Base-by-base conservation (phyloP, 768 basidiomycete genomes). In the Suillus alpinus region DNA sequence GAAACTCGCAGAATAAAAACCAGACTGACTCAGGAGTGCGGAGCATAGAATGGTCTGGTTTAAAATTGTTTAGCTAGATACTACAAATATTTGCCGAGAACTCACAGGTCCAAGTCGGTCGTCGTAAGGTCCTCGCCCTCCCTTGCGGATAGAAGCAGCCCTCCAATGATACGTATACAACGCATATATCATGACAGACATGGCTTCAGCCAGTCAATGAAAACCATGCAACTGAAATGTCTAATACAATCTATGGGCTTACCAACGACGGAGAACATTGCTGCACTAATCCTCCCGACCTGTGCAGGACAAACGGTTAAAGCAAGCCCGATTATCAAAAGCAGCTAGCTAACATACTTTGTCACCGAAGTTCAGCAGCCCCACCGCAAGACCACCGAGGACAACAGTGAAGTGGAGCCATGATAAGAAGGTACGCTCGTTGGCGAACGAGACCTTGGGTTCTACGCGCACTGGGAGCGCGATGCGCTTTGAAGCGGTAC, bases 361-460 rank as follows among this genome's bases (percentile, higher is more conserved):
- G 75, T 98, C 97, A 62, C 97, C 97, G 79, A 99, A 99, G 76
- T 99, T 99, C 68, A 99, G 81, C 60, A 99, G 77, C 12, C 97
- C 97, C 14, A 98, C 95, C 1, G 95, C 92, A 50, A 99, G 83
- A 60, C 97, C 97, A 32, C 96, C 95, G 8, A 99, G 87, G 60
- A 99, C 94, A 76, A 98, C 94, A 43, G 95, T 95, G 74, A 97
- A 98, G 75, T 97, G 95, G 53, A 98, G 84, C 97, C 96, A 98
- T 83, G 95, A 95, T 49, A 99, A 82, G 77, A 98, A 98, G 0
- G 97, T 95, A 59, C 92, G 86, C 75, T 95, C 94, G 74, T 95
- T 95, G 46, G 94, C 94, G 67, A 95, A 96, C 51, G 93, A 93
- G 62, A 96, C 94, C 68, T 96, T 96, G 36, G 94, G 94, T 75